phyloP scores from a whole-genome alignment of 179 eudicot species.

The Spergularia azorica region DNA sequence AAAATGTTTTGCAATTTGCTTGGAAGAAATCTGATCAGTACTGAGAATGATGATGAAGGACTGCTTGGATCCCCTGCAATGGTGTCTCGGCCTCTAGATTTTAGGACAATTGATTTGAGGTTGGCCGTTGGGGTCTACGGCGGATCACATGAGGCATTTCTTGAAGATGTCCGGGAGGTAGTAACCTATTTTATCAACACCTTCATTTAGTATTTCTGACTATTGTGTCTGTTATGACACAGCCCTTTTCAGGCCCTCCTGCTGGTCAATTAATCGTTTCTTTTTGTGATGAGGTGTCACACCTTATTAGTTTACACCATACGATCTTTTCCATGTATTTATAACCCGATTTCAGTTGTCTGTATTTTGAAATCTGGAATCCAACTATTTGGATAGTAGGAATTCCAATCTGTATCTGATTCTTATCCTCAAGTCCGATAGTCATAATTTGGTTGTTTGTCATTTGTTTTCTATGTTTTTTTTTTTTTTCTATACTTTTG shows the following conservation, averaged over 20 bases:
- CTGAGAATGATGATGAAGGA: slow-evolving; percentile 85
- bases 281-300: not conserved
- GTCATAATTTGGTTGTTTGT: not conserved
- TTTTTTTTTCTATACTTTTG: not conserved
- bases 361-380: not conserved
- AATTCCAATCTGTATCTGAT: not conserved
- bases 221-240: not conserved
- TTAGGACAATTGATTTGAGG: slow-evolving; percentile 86
- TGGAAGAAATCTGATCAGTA: slow-evolving; percentile 60
- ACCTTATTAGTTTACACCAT: not conserved
- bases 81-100: slow-evolving; percentile 90
- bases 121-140: slow-evolving; percentile 81
- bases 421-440: not conserved
- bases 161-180: slow-evolving; percentile 95
- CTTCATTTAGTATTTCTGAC: not conserved
- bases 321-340: too few relatives aligned
- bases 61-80: slow-evolving; percentile 79
- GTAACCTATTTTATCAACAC: not conserved
- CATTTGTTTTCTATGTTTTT: not conserved
- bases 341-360: not conserved
- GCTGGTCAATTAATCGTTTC: not conserved
- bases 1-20: slow-evolving; percentile 78
- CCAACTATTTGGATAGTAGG: not conserved
- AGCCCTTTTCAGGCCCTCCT: not conserved
- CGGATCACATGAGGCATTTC: slow-evolving; percentile 87